These are phyloP conservation scores for Cyclotella kingstonii DNA, from an alignment of 108 stramenopile species.

Conservation along the genomic window DNA sequence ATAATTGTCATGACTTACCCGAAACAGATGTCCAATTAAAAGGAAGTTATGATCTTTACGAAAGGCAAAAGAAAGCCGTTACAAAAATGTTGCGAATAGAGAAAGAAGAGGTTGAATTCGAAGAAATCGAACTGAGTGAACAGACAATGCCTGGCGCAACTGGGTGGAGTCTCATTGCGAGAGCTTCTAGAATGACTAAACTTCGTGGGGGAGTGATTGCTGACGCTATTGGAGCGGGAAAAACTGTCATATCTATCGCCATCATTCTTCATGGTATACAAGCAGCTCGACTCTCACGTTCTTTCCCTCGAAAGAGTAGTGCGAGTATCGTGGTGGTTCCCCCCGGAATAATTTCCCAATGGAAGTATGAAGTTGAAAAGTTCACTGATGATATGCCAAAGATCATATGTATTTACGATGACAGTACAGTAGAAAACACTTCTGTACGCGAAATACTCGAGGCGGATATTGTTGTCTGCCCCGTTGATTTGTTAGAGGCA, in stretches of 20 bases:
- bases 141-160: conserved; percentile 58
- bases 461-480: conserved; percentile 64
- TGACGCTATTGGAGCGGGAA: conserved; percentile 79
- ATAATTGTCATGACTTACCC: conserved; percentile 40
- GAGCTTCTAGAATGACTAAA: conserved; percentile 42
- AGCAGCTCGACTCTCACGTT: conserved; percentile 33
- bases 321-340: conserved; percentile 76
- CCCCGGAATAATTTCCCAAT: conserved; percentile 69
- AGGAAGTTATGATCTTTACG: conserved; percentile 44
- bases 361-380: conserved; percentile 66
- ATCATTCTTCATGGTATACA: conserved; percentile 58
- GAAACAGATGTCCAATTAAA: conserved; percentile 46
- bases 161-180: conserved; percentile 61
- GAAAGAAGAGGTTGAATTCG: conserved; percentile 43
- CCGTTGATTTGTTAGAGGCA: conserved; percentile 61
- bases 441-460: conserved; percentile 47
- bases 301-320: conserved; percentile 39
- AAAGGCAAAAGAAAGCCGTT: conserved; percentile 65
- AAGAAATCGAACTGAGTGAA: conserved; percentile 67
- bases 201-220: conserved; percentile 77
- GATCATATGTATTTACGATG: conserved; percentile 53
- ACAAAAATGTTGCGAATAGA: conserved; percentile 68
- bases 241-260: conserved; percentile 77
- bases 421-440: conserved; percentile 29
- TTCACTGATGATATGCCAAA: conserved; percentile 49